Evolutionary conservation across 805 yeast species (phyloP).

Genomic region (Pichia heedii): DNA sequence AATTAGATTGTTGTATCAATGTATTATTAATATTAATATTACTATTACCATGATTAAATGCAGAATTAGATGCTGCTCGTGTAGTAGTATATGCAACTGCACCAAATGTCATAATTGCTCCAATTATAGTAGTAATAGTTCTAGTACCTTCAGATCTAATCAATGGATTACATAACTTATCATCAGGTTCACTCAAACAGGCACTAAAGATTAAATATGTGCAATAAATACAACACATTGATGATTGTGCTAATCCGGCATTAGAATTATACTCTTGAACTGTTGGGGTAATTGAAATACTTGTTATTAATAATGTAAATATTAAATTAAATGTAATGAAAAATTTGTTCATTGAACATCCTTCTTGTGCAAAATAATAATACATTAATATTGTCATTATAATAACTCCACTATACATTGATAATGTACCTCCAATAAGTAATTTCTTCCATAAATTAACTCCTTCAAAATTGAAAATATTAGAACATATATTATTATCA

Average conservation of each 20-base stretch:
- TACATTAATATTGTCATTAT: slow-evolving; percentile 73
- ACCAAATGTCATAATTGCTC: slow-evolving; percentile 86
- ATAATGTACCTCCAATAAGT: slow-evolving; percentile 75
- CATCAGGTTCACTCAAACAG: slow-evolving; percentile 95
- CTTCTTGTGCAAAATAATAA: slow-evolving; percentile 67
- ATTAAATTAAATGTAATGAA: slow-evolving; percentile 74
- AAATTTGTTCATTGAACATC: slow-evolving; percentile 84
- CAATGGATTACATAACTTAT: slow-evolving; percentile 82
- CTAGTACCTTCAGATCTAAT: slow-evolving; percentile 85
- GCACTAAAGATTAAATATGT: slow-evolving; percentile 88
- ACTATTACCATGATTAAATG: slow-evolving; percentile 36
- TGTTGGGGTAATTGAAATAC: slow-evolving; percentile 65
- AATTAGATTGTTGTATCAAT: slow-evolving; percentile 41
- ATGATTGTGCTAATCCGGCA: slow-evolving; percentile 93
- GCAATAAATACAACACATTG: slow-evolving; percentile 92
- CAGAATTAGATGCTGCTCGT: slow-evolving; percentile 83
- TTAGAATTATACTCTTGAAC: slow-evolving; percentile 90
- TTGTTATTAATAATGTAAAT: slow-evolving; percentile 54
- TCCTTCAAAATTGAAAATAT: slow-evolving; percentile 24
- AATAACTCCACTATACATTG: slow-evolving; percentile 72
- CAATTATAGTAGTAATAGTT: slow-evolving; percentile 76
- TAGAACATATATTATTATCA: slow-evolving; percentile 12
- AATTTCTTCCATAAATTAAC: slow-evolving; percentile 68
- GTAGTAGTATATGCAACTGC: slow-evolving; percentile 97
- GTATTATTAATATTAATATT: slow-evolving; percentile 12